Evolutionary conservation across 768 basidiomycete species (phyloP).

Genomic region (Lactarius sp.): DNA sequence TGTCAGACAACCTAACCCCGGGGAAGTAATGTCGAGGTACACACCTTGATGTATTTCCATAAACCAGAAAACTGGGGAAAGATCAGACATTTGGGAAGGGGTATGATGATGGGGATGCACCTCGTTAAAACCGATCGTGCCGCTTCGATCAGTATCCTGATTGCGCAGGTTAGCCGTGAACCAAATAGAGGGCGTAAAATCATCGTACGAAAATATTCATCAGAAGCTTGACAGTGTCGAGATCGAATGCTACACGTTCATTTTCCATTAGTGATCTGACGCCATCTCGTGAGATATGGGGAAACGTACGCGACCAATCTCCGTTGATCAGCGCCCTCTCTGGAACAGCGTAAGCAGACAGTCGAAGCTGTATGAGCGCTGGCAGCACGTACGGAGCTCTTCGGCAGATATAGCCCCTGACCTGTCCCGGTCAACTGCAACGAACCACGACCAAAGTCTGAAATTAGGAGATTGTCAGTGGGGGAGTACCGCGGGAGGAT

Average conservation of each 20-base stretch:
- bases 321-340: slow-evolving; percentile 51
- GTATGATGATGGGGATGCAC: slow-evolving; percentile 32
- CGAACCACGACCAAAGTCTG: slow-evolving; percentile 74
- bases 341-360: slow-evolving; percentile 18
- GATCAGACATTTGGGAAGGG: slow-evolving; percentile 17
- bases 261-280: background rate
- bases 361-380: background rate
- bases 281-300: background rate
- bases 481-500: background rate
- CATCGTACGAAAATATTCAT: slow-evolving; percentile 72
- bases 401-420: slow-evolving; percentile 59
- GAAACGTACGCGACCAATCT: slow-evolving; percentile 69
- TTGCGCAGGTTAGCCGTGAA: background rate
- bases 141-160: slow-evolving; percentile 66
- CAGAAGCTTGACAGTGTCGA: slow-evolving; percentile 81
- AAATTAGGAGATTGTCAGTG: background rate
- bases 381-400: slow-evolving; percentile 56
- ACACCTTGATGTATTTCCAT: slow-evolving; percentile 75
- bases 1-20: background rate
- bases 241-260: slow-evolving; percentile 58
- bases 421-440: slow-evolving; percentile 60
- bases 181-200: background rate
- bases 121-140: slow-evolving; percentile 77
- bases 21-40: background rate
- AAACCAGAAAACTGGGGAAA: slow-evolving; percentile 56